Base-by-base conservation (phyloP, 306 rosid genomes). In the Styphnolobium japonicum region DNA sequence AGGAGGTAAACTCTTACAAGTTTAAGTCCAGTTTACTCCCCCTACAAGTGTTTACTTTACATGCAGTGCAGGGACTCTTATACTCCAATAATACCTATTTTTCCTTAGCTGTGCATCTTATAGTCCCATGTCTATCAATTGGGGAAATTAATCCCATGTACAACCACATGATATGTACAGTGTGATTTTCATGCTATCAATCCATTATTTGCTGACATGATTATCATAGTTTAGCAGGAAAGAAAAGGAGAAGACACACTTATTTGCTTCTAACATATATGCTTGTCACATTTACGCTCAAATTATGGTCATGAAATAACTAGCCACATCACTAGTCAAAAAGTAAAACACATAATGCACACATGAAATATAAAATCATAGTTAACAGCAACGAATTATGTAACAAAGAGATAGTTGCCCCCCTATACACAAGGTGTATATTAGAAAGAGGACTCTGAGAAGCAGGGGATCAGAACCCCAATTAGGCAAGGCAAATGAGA, bases 361-460 rank as follows among this genome's bases (percentile, higher is more conserved):
- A 34, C 52, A 29, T 61, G 67, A 74, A 56, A 75, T 33, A 31
- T 11, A 60, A 72, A 71, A 42, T 78, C 72, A 67, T 61, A 37
- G 67, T 74, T 57, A 75, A 55, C 61, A 46, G 40, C 46, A 79
- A 63, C 29, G 16, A 46, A 86, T 75, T 56, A 66, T 69, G 69
- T 21, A 29, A 69, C 14, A 79, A 21, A 66, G 4, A 40, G 21
- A 1, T 12, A 25, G 19, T 27, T 56, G 43, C 16, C 6, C 14
- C 10, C 21, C 19, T 27, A 23, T 3, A 21, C 53, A 40, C 11
- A 66, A 57, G 21, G 53, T n/a, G n/a, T n/a, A n/a, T n/a, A n/a
- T n/a, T 42, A 4, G 31, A 42, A 15, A 22, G 43, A 56, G 18
- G 12, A 43, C 39, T 12, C 7, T 43, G n/a, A 29, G 10, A 61